Conservation (phyloP, 495 filamentous ascomycete genomes). For the Penicillium roqueforti region DNA sequence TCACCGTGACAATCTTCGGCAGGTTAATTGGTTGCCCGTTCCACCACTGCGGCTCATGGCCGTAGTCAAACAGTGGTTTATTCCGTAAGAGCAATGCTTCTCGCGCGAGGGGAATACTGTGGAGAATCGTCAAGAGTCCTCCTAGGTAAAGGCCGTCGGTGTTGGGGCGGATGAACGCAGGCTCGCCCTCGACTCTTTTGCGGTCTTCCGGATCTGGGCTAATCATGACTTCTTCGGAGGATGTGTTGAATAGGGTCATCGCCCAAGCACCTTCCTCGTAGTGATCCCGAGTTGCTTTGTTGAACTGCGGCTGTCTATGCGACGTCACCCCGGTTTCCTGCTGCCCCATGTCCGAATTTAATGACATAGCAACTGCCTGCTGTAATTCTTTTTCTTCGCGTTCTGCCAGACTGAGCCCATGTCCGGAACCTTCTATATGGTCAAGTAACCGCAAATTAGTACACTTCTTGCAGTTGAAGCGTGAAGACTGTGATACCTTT, state of each 20-base stretch:
- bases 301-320: conserved; percentile 52
- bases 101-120: conserved; percentile 75
- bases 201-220: conserved; percentile 59
- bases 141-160: conserved; percentile 57
- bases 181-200: conserved; percentile 53
- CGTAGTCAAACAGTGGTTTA: conserved; percentile 56
- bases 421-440: conserved; percentile 36
- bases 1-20: conserved; percentile 53
- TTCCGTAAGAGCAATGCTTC: conserved; percentile 63
- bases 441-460: conserved; percentile 7
- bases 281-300: conserved; percentile 64
- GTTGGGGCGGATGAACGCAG: conserved; percentile 69
- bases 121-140: conserved; percentile 71
- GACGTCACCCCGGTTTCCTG: conserved; percentile 58
- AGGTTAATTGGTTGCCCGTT: conserved; percentile 61
- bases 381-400: conserved; percentile 56
- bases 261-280: conserved; percentile 76
- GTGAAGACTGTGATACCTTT: conserved; percentile 17
- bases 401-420: conserved; percentile 46
- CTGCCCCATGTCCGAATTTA: conserved; percentile 40
- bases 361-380: conserved; percentile 53
- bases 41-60: conserved; percentile 78
- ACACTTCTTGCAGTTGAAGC: conserved; percentile 7
- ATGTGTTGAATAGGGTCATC: conserved; percentile 57
- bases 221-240: conserved; percentile 54